Evolutionary conservation across 768 basidiomycete genomes (phyloP).

Genomic region (Rossbeevera mucosa): DNA sequence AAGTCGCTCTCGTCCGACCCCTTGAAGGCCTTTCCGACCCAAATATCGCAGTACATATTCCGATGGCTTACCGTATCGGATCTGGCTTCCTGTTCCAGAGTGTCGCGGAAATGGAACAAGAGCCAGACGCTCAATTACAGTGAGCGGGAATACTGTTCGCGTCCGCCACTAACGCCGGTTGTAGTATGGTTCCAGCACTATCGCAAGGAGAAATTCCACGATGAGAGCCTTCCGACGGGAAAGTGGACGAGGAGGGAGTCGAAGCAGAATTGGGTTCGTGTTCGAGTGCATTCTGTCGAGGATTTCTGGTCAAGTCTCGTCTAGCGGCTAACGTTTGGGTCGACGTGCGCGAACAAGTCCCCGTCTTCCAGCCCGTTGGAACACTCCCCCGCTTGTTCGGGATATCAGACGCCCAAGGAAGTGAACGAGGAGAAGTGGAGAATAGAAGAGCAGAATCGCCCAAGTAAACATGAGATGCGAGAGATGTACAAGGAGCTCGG

Average conservation of each 20-base stretch:
- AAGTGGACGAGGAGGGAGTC: conserved; percentile 94
- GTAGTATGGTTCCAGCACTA: conserved; percentile 94
- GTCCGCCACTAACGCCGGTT: conserved; percentile 5
- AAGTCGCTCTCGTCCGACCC: conserved; percentile 45
- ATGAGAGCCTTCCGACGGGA: conserved; percentile 68
- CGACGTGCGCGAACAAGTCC: conserved; percentile 39
- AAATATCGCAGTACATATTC: conserved; percentile 78
- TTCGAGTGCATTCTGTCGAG: conserved; percentile 3
- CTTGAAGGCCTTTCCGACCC: conserved; percentile 70
- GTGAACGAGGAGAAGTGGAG: conserved; percentile 70
- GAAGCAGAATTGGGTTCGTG: conserved; percentile 81
- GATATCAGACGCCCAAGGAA: conserved; percentile 77
- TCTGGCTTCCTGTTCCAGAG: conserved; percentile 72
- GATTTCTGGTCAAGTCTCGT: background rate
- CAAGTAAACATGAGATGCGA: conserved; percentile 81
- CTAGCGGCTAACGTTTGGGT: conserved; percentile 49
- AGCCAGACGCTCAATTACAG: conserved; percentile 92
- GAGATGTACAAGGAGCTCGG: conserved; percentile 89
- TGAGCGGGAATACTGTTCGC: conserved; percentile 30
- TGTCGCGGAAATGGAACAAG: conserved; percentile 82
- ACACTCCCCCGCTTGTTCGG: conserved; percentile 48
- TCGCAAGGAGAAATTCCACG: conserved; percentile 81
- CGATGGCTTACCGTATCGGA: conserved; percentile 54
- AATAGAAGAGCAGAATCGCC: conserved; percentile 50
- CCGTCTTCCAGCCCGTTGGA: conserved; percentile 42